Conservation (phyloP, 1,284 basidiomycete genomes). For the Sphagnurus paluster region DNA sequence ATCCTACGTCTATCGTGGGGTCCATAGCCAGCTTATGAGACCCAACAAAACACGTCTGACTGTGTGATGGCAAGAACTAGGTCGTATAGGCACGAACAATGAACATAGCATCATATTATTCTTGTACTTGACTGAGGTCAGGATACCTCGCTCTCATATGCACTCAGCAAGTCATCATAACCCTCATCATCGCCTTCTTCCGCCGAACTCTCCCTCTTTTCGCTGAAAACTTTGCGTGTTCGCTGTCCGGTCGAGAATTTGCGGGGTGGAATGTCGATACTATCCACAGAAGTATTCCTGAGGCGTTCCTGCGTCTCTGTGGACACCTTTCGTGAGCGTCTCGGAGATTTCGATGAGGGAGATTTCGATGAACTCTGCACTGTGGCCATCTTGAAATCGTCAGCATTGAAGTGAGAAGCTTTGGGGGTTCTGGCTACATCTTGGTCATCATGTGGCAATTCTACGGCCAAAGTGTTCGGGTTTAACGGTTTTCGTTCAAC, state of each 20-base stretch:
- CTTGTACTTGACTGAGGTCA: constrained; percentile 8
- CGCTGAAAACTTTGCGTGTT: constrained; percentile 47
- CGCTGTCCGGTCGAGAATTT: constrained; percentile 38
- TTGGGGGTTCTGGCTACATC: constrained; percentile 57
- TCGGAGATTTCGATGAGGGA: constrained; percentile 35
- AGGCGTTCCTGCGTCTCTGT: constrained; percentile 31
- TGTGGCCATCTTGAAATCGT: constrained; percentile 27
- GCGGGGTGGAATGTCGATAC: constrained; percentile 33
- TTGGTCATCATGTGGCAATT: constrained; percentile 50
- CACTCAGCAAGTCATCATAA: constrained; percentile 73
- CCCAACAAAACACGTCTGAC: background rate
- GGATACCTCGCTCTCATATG: constrained; percentile 68
- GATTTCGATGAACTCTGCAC: no score
- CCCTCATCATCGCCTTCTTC: constrained; percentile 79
- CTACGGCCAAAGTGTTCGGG: constrained; percentile 47
- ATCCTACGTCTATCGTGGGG: constrained; percentile 53
- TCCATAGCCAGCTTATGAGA: constrained; percentile 42
- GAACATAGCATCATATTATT: constrained; percentile 6
- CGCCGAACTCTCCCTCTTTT: constrained; percentile 58
- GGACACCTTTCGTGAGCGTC: constrained; percentile 35
- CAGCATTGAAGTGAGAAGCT: constrained; percentile 46
- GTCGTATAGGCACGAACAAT: background rate
- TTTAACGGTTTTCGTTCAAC: constrained; percentile 38
- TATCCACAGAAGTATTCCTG: constrained; percentile 48
- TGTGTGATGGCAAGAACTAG: no score